These are phyloP conservation scores for Gentiana macrophylla DNA, from an alignment of 257 asterid genomes.

Conservation along the genomic window DNA sequence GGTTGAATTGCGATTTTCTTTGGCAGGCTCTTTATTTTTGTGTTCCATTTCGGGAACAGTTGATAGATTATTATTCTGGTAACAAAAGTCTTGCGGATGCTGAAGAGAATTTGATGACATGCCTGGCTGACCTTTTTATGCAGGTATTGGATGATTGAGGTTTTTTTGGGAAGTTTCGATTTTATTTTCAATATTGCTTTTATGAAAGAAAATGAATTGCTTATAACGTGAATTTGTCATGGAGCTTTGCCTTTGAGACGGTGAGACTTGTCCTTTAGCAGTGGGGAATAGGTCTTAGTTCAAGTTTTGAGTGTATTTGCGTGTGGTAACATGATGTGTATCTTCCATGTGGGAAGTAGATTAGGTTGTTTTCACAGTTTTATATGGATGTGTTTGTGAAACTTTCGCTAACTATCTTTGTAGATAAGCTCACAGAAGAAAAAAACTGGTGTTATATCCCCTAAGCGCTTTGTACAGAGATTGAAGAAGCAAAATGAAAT, in stretches of 20 bases:
- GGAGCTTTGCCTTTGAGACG: no score
- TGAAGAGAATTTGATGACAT: conserved; percentile 83
- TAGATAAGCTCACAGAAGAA: conserved; percentile 88
- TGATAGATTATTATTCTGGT: conserved; percentile 68
- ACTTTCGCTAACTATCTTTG: conserved; percentile 15
- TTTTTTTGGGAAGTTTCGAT: no score
- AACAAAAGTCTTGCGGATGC: conserved; percentile 63
- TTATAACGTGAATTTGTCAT: no score
- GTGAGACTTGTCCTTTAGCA: no score
- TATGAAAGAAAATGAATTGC: no score
- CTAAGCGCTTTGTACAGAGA: conserved; percentile 88
- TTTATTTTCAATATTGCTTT: no score
- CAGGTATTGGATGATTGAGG: conserved; percentile 31
- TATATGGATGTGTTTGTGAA: no score
- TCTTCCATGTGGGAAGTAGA: no score
- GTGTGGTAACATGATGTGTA: no score
- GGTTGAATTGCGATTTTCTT: neutral
- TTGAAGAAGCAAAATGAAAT: conserved; percentile 81
- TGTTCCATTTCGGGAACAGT: conserved; percentile 87
- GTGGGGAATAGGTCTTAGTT: no score
- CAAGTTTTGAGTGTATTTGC: no score
- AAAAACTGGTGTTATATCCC: conserved; percentile 88
- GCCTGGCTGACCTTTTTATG: conserved; percentile 80
- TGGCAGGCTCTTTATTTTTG: conserved; percentile 95
- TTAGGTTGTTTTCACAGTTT: no score